These are phyloP conservation scores for Debaryomyces tyrocola DNA, from an alignment of 805 yeast species.

Conservation along the genomic window DNA sequence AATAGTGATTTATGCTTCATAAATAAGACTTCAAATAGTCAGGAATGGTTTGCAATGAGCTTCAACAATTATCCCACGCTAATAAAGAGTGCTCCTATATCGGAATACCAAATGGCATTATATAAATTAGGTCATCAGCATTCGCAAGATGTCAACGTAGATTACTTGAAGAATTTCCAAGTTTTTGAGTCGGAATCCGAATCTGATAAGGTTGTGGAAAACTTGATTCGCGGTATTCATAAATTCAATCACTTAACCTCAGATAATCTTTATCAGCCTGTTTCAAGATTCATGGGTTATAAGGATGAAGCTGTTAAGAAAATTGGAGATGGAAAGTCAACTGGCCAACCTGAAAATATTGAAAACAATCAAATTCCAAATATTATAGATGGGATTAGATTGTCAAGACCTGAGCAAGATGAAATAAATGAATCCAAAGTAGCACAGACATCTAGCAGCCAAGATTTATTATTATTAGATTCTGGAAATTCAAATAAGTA, in stretches of 20 bases:
- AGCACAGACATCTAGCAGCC: conserved; percentile 4
- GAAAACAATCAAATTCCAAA: conserved; percentile 17
- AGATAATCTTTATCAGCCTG: conserved; percentile 37
- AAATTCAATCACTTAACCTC: conserved; percentile 26
- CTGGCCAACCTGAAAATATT: background rate
- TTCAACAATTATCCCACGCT: conserved; percentile 75
- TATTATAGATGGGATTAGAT: conserved; percentile 37
- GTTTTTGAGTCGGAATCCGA: conserved; percentile 12
- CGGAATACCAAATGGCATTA: conserved; percentile 53
- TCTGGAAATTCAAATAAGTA: background rate
- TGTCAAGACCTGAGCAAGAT: conserved; percentile 17
- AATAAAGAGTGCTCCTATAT: conserved; percentile 74
- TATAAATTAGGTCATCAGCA: conserved; percentile 22
- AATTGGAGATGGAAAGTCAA: conserved; percentile 26
- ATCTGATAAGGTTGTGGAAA: conserved; percentile 18
- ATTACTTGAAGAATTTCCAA: conserved; percentile 18
- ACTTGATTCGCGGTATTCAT: conserved; percentile 37
- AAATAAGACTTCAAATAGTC: conserved; percentile 62
- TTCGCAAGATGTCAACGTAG: conserved; percentile 11
- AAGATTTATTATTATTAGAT: conserved; percentile 5
- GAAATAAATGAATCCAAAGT: conserved; percentile 1
- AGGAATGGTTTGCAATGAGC: conserved; percentile 85
- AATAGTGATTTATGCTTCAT: conserved; percentile 52
- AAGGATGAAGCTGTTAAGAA: conserved; percentile 13
- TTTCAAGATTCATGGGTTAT: conserved; percentile 22